phyloP scores from a whole-genome alignment of 768 basidiomycete genomes.

The Lactarius vividus region DNA sequence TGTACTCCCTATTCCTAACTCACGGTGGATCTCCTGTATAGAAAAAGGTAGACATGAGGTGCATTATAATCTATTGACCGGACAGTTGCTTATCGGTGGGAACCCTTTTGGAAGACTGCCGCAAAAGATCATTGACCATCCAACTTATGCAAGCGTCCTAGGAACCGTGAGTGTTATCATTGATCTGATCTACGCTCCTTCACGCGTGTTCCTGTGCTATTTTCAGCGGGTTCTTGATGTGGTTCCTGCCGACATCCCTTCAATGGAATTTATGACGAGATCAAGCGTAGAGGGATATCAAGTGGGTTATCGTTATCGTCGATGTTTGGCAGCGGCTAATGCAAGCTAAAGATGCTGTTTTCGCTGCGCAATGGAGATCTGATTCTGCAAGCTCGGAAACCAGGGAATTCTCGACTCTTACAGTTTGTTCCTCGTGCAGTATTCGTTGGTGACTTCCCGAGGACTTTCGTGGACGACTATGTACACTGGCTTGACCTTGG shows the following conservation, averaged over 20 bases:
- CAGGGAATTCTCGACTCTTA: not conserved
- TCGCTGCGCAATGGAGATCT: not conserved
- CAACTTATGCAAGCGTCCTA: constrained; percentile 2
- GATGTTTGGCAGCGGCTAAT: not conserved
- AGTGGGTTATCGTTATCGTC: not conserved
- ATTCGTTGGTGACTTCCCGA: constrained; percentile 35
- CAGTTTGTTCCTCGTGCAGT: constrained; percentile 37
- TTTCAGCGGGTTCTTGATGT: constrained; percentile 9
- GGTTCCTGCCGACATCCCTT: constrained; percentile 5
- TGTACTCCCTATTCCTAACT: constrained; percentile 5
- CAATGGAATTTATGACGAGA: constrained; percentile 6
- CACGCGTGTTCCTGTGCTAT: not conserved
- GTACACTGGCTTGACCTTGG: constrained; percentile 39
- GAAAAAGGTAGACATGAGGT: not conserved
- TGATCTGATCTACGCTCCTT: not conserved
- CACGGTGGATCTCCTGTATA: constrained; percentile 15
- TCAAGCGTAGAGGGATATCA: constrained; percentile 1
- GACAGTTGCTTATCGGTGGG: constrained; percentile 3
- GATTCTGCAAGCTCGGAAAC: not conserved
- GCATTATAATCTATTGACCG: constrained; percentile 4
- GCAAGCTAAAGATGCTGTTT: not conserved
- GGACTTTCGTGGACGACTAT: constrained; percentile 32
- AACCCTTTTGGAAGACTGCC: constrained; percentile 8
- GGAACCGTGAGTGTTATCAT: constrained; percentile 1
- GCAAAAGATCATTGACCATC: not conserved